phyloP scores from a whole-genome alignment of 352 stramenopile species.

The Blastocystis sp. region DNA sequence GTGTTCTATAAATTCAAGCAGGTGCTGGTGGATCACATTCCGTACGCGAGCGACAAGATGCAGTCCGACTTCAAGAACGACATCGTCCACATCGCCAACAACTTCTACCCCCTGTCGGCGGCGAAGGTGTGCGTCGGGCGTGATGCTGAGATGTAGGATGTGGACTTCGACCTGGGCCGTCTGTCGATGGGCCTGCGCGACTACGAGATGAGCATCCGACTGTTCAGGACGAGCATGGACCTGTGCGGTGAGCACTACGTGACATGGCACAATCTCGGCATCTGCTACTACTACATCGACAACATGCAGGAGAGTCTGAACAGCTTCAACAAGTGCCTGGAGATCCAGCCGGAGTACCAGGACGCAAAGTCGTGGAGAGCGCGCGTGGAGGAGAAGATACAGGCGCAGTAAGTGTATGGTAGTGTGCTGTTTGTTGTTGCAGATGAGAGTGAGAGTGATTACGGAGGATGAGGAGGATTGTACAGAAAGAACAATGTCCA shows the following conservation, averaged over 20 bases:
- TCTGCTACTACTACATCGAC: slow-evolving; percentile 70
- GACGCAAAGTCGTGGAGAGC: slow-evolving; percentile 69
- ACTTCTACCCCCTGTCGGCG: slow-evolving; percentile 82
- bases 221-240: slow-evolving; percentile 68
- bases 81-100: slow-evolving; percentile 79
- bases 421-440: background rate
- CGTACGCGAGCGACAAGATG: slow-evolving; percentile 56
- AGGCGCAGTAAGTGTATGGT: background rate
- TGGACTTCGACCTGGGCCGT: slow-evolving; percentile 65
- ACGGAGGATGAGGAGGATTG: background rate
- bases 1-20: slow-evolving; percentile 70
- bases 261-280: slow-evolving; percentile 70
- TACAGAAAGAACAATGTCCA: slow-evolving; percentile 9
- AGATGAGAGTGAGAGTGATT: background rate
- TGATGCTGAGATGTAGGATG: slow-evolving; percentile 8
- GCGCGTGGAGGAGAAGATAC: slow-evolving; percentile 44
- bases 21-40: slow-evolving; percentile 67
- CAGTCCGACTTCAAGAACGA: slow-evolving; percentile 76
- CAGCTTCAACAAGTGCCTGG: slow-evolving; percentile 62
- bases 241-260: slow-evolving; percentile 69
- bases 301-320: slow-evolving; percentile 65
- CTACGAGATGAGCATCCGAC: slow-evolving; percentile 50
- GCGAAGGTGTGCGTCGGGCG: slow-evolving; percentile 73
- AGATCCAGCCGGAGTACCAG: slow-evolving; percentile 65
- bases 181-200: slow-evolving; percentile 65